Base-by-base conservation (phyloP, 78 protist genomes). In the Guillardia theta region DNA sequence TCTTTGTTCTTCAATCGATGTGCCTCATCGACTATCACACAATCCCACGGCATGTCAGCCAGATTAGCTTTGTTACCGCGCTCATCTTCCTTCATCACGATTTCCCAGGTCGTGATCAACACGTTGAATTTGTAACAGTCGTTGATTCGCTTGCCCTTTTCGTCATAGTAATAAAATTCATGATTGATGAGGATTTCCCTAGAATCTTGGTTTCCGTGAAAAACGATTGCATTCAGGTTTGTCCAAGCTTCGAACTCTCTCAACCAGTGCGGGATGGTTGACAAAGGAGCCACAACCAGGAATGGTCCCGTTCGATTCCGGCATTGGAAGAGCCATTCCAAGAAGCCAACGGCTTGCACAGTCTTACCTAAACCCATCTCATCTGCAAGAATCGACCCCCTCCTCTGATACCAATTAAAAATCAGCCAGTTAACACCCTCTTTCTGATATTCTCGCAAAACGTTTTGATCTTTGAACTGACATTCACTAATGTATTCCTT, bases 1-100 rank as follows among this genome's bases (percentile, higher is more conserved):
- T 97, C 36, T 90, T 99, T 99, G 98, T 99, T 99, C 96, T 99
- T 99, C 83, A 99, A 96, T 19, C 99, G 95, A 93, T 99, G 97
- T 15, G 99, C 99, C 97, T 99, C 99, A 94, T 99, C 99, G 88
- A 99, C 92, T 47, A 99, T 92, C 27, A 99, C 21, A 95, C 97
- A 98, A 37, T 80, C 48, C 98, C 98, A 99, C 47, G 78, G 0
- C 92, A 97, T 88, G 94, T 98, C 97, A 62, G 93, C 46, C 37
- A 99, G 95, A 3, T 95, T 92, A 6, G 95, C 36, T 96, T 94
- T 93, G n/a, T n/a, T n/a, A n/a, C n/a, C n/a, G n/a, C n/a, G n/a
- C n/a, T n/a, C n/a, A n/a, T n/a, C n/a, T 94, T 99, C 99, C 6
- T 24, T 19, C 92, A 94, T 88, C 18, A 90, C 97, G 44, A 98